Base-by-base conservation (phyloP, 2,329 filamentous ascomycete genomes). In the Fusarium globosum region DNA sequence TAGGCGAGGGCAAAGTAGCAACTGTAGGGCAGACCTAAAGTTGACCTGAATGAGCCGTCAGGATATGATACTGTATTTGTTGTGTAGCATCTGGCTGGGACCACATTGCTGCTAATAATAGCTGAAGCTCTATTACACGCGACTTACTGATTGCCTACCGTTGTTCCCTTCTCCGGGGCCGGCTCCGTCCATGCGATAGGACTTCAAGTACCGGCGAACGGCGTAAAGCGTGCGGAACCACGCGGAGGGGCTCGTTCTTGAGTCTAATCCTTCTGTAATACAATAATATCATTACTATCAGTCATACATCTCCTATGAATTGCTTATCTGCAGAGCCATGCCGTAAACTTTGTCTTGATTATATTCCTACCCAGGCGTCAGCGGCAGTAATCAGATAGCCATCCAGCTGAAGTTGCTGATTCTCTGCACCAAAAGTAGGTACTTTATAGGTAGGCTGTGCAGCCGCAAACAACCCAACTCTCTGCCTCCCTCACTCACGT, bases 201-300 rank as follows among this genome's bases (percentile, higher is more conserved):
- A 36, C 48, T 41, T 56, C 15, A 23, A 48, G 42, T 43, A 48
- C 41, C 68, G 66, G 68, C 33, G 60, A 55, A 51, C 68, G 68
- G 68, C 68, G 68, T 70, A n/a, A 35, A 60, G 68, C 68, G 68
- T 60, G 41, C 52, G 68, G 68, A 66, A 53, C 43, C 64, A 21
- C 14, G 61, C 66, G 68, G 49, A 51, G 15, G 57, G 43, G 49
- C 12, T 55, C 12, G 18, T 49, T 33, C 14, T 18, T 35, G 45
- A 14, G 18, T 41, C 35, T 28, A 35, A 45, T 55, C 12, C n/a
- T 55, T 30, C 23, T 33, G 33, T 39, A 52, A 41, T 28, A 36
- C 26, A 38, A 35, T 28, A 49, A 42, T 23, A 23, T 14, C 23
- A 33, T 26, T 36, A 23, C 49, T 52, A 52, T 52, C 33, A n/a